Conservation (phyloP, 2,329 filamentous ascomycete species). For the Microcyclosporella mali region DNA sequence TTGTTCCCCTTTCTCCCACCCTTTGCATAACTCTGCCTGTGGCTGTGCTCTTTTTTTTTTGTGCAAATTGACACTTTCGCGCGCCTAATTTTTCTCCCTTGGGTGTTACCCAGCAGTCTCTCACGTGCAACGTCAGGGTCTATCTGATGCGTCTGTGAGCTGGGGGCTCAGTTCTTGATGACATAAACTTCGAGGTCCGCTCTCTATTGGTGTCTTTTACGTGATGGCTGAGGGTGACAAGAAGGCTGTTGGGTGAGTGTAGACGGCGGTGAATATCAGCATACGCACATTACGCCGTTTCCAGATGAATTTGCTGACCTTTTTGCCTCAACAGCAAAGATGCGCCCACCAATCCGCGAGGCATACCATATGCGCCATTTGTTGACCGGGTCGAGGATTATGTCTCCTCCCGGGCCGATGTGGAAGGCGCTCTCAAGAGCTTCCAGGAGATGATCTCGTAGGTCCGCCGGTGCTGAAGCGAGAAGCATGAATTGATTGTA, state of each 20-base stretch:
- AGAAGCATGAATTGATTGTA: no score
- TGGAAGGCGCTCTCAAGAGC: constrained; percentile 71
- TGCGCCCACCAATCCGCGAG: constrained; percentile 65
- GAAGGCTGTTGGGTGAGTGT: constrained; percentile 6
- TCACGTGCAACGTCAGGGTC: no score
- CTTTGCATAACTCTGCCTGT: no score
- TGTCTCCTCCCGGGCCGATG: constrained; percentile 68
- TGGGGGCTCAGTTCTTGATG: not conserved
- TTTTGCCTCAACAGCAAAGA: constrained; percentile 33
- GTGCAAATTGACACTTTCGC: no score
- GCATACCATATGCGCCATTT: constrained; percentile 77
- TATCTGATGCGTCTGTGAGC: no score
- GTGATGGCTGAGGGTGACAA: constrained; percentile 3
- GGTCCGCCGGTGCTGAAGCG: no score
- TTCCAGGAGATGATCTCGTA: constrained; percentile 95
- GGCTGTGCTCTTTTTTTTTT: no score
- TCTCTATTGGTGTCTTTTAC: not conserved
- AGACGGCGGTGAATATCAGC: no score
- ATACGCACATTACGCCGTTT: not conserved
- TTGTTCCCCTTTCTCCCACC: no score
- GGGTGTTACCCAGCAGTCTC: no score
- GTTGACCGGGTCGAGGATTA: constrained; percentile 87
- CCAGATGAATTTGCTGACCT: not conserved
- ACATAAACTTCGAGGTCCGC: not conserved
- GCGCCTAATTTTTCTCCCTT: no score